Evolutionary conservation across 129 eudicot genomes (phyloP), one percentile per base, ranked within the genome.

Genomic region (Flaveria linearis): DNA sequence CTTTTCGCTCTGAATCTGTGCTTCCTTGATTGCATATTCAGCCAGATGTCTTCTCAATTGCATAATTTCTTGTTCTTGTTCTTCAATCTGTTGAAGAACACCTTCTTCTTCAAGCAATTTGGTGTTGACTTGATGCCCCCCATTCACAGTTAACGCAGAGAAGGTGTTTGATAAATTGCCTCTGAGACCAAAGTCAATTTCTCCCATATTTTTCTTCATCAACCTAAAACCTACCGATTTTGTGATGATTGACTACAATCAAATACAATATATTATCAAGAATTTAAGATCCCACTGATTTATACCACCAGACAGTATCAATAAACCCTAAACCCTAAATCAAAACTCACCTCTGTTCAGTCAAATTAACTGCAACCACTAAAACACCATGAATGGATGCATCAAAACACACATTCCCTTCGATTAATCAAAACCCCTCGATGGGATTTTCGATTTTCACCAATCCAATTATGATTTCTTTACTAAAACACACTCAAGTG

Each of bases 21-120:
- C 85, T 83, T 94, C 93, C 84, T 87, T 94, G 36, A 82, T 70
- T 13, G 91, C 83, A 85, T 78, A 89, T 68, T 94, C 99, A 51
- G 90, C 82, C 60, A 91, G 85, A 58, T 87, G 97, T 65, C 76
- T 91, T 74, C 83, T 82, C 70, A 91, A 69, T 55, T 83, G 93
- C 57, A 58, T 26, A 52, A 91, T 87, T 78, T 94, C 97, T 68
- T 71, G 83, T 72, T 94, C 92, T 47, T 85, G 90, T 57, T 88
- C 90, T 61, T 76, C 85, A 67, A 88, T 74, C 76, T 81, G 88
- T 52, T 69, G 77, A 73, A 80, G 75, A 81, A 81, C 87, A 26
- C 72, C 79, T 26, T 77, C 79, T n/a, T 72, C 71, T 18, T 77
- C 30, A 10, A 55, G 3, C 7, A 63, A 49, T 41, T 72, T 36